A percentile compares a stretch with the other conserved stretches of the same genome.
Evolutionary conservation across 176 grass and related monocot genomes (phyloP).

Genomic region (Ananas comosus): DNA sequence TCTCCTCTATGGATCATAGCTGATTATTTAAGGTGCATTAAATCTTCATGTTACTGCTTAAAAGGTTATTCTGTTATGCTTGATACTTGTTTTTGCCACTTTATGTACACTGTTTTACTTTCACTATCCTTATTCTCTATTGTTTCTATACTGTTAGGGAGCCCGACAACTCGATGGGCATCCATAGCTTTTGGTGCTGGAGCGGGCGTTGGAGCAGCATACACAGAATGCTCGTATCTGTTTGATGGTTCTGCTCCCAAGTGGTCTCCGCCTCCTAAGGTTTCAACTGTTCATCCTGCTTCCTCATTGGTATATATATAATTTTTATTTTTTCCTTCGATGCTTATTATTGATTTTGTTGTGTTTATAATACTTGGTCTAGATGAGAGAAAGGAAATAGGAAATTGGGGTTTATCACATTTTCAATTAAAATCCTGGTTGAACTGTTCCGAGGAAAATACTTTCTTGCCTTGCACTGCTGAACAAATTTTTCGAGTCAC

Average conservation of each 20-base stretch:
- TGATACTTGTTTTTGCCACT: background rate
- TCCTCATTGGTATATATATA: background rate
- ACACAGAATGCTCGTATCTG: constrained; percentile 77
- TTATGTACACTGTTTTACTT: constrained; percentile 11
- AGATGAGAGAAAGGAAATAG: too few species aligned
- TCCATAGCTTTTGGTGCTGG: constrained; percentile 85
- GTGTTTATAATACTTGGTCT: too few species aligned
- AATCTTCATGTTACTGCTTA: background rate
- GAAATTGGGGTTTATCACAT: too few species aligned
- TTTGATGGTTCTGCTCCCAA: constrained; percentile 75
- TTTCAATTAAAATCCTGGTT: too few species aligned
- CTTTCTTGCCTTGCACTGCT: background rate
- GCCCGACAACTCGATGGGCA: constrained; percentile 80
- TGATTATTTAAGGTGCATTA: background rate
- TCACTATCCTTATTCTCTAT: constrained; percentile 6
- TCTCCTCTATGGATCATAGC: background rate
- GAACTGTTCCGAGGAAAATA: background rate
- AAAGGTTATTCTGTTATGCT: background rate
- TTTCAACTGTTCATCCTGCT: constrained; percentile 16
- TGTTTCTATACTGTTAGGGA: constrained; percentile 46
- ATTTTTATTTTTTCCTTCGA: background rate
- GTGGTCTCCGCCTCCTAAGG: constrained; percentile 32
- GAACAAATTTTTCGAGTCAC: too few species aligned
- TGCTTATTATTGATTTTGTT: background rate
- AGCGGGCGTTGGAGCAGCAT: constrained; percentile 82